phyloP scores from a whole-genome alignment of 345 rosid genomes.

The Eucalyptus urophylla region DNA sequence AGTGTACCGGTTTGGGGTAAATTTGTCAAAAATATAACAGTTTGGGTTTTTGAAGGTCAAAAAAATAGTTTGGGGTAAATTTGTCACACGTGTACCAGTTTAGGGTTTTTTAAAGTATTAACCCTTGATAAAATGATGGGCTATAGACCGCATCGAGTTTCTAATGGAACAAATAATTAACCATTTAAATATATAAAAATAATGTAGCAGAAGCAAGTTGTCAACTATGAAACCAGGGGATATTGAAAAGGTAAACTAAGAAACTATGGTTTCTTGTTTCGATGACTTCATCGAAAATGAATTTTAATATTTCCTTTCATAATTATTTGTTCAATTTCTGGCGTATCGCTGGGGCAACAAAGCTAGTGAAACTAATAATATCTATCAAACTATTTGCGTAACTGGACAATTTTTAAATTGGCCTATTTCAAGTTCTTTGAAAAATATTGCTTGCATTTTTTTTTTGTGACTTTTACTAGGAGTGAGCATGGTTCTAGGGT shows the following conservation, averaged over 20 bases:
- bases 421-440: not conserved
- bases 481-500: too few relatives aligned
- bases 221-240: not conserved
- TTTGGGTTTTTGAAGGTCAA: too few relatives aligned
- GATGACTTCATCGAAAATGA: not conserved
- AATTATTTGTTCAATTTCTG: not conserved
- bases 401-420: not conserved
- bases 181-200: not conserved
- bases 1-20: too few relatives aligned
- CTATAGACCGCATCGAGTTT: not conserved
- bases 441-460: not conserved
- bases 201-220: not conserved
- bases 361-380: not conserved
- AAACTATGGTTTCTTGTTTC: not conserved
- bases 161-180: not conserved
- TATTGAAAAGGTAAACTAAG: not conserved
- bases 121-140: not conserved
- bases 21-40: too few relatives aligned
- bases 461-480: not conserved
- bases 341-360: not conserved
- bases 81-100: too few relatives aligned
- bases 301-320: not conserved
- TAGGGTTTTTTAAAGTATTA: too few relatives aligned
- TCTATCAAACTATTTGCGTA: not conserved
- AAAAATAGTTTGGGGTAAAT: too few relatives aligned